Evolutionary conservation across 2,329 filamentous ascomycete genomes (phyloP), one percentile per base, ranked within the genome.

Genomic region (Raffaelea arxii): DNA sequence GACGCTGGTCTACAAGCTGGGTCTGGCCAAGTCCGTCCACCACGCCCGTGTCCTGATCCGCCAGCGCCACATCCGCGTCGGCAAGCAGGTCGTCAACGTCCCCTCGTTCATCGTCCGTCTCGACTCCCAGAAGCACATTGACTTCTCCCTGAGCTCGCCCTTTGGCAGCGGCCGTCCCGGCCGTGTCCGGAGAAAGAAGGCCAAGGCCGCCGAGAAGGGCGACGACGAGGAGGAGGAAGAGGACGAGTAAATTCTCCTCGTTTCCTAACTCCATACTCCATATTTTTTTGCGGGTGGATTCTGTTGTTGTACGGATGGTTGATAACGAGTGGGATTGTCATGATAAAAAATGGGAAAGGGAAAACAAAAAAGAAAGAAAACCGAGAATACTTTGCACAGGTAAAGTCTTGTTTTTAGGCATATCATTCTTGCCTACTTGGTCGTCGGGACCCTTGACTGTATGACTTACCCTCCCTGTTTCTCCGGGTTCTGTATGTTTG

Each of bases 51-150:
- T 98, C 67, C 83, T 98, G 63, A 98, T 98, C 80, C 89, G 88
- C 71, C 92, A 98, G 81, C 86, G 92, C 68, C 92, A 98, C 81
- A 98, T 98, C 77, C 92, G 90, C 68, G 92, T 98, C 68, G 92
- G 92, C 75, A 98, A 98, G 87, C 92, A 98, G 81, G 97, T 98
- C 69, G 92, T 98, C 81, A 98, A 98, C 75, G 92, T 98, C 52
- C 92, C 92, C 58, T 97, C 91, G 47, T 98, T 95, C 85, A 85
- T 98, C 69, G 92, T 98, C 72, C 92, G 92, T 76, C 88, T 98
- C 66, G 92, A 98, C 80, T 96, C 90, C 64, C 92, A 98, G 84
- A 98, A 98, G 87, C 92, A 98, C 85, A 97, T 98, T 65, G 92
- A 98, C 80, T 97, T 98, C 71, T 80, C 92, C 55, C 82, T 98